phyloP scores from a whole-genome alignment of 2,329 filamentous ascomycete species.

The Xylaria sp. region DNA sequence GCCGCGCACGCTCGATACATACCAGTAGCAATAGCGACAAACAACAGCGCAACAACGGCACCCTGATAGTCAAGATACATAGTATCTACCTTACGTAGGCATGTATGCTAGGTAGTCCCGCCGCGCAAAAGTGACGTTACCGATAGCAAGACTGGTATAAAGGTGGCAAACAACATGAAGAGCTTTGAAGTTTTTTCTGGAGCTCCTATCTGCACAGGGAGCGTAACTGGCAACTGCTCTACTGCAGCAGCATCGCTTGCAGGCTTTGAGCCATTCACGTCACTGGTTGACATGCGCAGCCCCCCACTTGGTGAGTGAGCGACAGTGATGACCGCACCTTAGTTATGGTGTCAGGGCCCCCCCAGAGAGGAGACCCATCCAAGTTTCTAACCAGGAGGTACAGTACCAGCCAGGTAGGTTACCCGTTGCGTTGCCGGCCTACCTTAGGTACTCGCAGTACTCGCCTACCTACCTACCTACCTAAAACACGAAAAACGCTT shows the following conservation, averaged over 20 bases:
- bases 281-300: not conserved
- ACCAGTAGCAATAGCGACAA: too few relatives aligned
- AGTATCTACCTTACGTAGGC: too few relatives aligned
- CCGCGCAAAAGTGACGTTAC: not conserved
- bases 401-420: too few relatives aligned
- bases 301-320: not conserved
- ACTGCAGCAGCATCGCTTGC: not conserved
- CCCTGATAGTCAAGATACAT: too few relatives aligned
- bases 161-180: not conserved
- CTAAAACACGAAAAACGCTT: constrained; percentile 19
- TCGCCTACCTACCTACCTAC: not conserved
- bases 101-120: too few relatives aligned
- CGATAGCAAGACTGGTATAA: not conserved
- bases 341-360: too few relatives aligned
- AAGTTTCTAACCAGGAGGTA: too few relatives aligned
- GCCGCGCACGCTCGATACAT: not conserved
- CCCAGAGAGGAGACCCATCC: not conserved
- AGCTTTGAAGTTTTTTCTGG: not conserved
- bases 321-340: not conserved
- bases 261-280: not conserved
- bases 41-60: too few relatives aligned
- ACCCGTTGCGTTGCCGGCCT: not conserved
- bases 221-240: not conserved
- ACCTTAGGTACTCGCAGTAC: not conserved
- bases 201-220: not conserved